Base-by-base conservation (phyloP, 768 basidiomycete species). In the Lactifluus pinguis region DNA sequence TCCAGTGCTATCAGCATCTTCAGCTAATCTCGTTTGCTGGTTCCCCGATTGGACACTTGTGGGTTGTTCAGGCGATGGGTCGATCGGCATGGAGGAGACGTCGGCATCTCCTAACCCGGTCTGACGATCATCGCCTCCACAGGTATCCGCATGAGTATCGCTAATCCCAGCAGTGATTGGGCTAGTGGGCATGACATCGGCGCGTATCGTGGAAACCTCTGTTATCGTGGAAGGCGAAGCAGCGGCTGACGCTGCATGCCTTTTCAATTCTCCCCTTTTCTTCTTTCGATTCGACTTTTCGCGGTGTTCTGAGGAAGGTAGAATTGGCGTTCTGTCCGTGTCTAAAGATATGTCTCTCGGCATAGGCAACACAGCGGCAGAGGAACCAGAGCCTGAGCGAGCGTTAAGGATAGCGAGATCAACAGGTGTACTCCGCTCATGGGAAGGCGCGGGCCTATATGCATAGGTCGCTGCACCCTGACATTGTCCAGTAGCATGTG, bases 241-340 rank as follows among this genome's bases (percentile, higher is more conserved):
- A 47, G 51, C 38, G 7, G 21, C 32, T n/a, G 15, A 39, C 19
- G 50, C 44, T 2, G 19, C 25, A 25, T 7, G 29, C 14, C 4
- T 57, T 45, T 48, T 61, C 6, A 11, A 11, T 41, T 41, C 38
- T 13, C 57, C 55, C 30, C 60, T 48, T 42, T 14, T 61, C 55
- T 10, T 57, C 45, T 6, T 61, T 30, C 55, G 51, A 7, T 0
- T 14, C 7, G 55, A 57, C 45, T 15, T 56, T 29, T 48, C 21
- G 2, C 21, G 34, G 2, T n/a, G 6, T 14, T 57, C 60, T 14
- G 44, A 47, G 39, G 54, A 30, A 52, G 52, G 42, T 10, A 2
- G n/a, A 4, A 21, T n/a, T 1, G 29, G 19, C 6, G 39, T 29
- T 32, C 29, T 36, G n/a, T 29, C 38, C 0, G 15, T 6, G 6